phyloP scores from a whole-genome alignment of 164 flowering plant genomes.

The Chloranthus sessilifolius region DNA sequence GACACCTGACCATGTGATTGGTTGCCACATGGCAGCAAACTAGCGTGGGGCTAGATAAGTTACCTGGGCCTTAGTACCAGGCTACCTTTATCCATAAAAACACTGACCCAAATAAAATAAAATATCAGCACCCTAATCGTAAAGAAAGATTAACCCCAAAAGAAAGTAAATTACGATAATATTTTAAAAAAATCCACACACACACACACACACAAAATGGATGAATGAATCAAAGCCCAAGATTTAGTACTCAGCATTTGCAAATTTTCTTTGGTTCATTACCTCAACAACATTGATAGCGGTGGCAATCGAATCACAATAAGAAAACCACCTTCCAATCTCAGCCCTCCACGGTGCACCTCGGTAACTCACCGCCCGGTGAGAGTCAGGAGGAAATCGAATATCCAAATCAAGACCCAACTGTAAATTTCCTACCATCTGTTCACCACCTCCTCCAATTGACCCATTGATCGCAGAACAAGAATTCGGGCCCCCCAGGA shows the following conservation, averaged over 20 bases:
- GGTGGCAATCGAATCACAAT: constrained; percentile 49
- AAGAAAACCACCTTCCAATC: constrained; percentile 84
- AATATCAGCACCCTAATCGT: no score
- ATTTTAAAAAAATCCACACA: no score
- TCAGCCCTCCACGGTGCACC: constrained; percentile 89
- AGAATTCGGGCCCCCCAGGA: constrained; percentile 29
- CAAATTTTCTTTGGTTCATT: background rate
- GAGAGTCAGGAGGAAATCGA: constrained; percentile 50
- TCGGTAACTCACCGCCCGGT: constrained; percentile 62
- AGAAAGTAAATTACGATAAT: no score
- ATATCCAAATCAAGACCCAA: constrained; percentile 27
- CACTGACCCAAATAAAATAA: no score
- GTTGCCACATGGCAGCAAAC: no score
- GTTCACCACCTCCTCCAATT: constrained; percentile 11
- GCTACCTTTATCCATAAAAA: no score
- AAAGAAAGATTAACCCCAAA: no score
- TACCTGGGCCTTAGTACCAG: no score
- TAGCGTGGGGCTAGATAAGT: no score
- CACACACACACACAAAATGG: background rate
- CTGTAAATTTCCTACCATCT: constrained; percentile 9
- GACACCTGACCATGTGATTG: no score
- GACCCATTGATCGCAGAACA: constrained; percentile 40
- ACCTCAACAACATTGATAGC: constrained; percentile 66
- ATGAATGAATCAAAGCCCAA: background rate
- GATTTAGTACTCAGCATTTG: no score